A percentile compares a stretch with the other conserved stretches of the same genome.
phyloP scores from a whole-genome alignment of 805 yeast genomes.

The Saccharomycopsis malanga region DNA sequence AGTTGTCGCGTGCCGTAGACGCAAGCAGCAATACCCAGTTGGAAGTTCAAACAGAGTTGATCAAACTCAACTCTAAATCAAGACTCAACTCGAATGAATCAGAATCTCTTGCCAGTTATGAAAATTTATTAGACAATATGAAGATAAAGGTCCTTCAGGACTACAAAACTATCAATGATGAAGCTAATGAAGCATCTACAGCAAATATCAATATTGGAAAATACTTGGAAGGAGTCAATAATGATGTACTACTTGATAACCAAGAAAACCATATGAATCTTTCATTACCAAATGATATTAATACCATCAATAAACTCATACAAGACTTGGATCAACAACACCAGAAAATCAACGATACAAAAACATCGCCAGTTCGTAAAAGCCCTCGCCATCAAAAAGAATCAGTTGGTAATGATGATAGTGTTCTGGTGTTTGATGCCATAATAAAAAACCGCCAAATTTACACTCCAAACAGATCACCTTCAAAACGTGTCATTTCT shows the following conservation, averaged over 20 bases:
- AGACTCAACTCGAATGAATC: background rate
- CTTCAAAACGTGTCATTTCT: constrained; percentile 14
- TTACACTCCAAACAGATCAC: constrained; percentile 14
- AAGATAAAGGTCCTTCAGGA: background rate
- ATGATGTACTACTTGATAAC: constrained; percentile 21
- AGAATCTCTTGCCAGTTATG: background rate
- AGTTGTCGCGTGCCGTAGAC: constrained; percentile 1
- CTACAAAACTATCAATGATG: constrained; percentile 1
- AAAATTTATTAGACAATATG: background rate
- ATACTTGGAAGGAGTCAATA: constrained; percentile 3
- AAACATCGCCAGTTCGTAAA: constrained; percentile 27
- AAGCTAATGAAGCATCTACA: constrained; percentile 6
- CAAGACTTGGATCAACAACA: constrained; percentile 26
- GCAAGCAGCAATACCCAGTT: background rate
- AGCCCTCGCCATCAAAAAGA: constrained; percentile 24
- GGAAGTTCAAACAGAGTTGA: constrained; percentile 6
- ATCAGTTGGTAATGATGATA: background rate
- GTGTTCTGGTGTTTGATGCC: background rate
- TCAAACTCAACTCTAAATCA: background rate
- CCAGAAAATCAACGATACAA: constrained; percentile 24
- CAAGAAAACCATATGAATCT: constrained; percentile 3
- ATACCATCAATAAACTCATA: constrained; percentile 19
- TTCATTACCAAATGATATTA: constrained; percentile 20
- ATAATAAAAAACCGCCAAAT: background rate
- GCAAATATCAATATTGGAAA: constrained; percentile 19